These are phyloP conservation scores for Ophiocordyceps australis DNA, from an alignment of 2,329 filamentous ascomycete genomes.

Conservation along the genomic window DNA sequence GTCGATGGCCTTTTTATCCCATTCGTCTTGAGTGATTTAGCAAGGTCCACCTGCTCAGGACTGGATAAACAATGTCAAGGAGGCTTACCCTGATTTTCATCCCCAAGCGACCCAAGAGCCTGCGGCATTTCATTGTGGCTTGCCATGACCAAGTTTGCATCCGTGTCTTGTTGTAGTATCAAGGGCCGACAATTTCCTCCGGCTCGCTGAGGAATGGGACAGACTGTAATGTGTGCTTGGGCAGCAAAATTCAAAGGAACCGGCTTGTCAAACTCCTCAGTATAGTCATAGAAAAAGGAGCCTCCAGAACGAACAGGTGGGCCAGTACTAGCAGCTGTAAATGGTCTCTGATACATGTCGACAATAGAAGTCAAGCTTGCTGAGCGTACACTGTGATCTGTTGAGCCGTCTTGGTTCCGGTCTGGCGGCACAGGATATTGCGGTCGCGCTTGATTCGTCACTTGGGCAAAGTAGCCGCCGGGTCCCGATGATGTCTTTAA, in stretches of 20 bases:
- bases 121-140: too few relatives aligned
- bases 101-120: too few relatives aligned
- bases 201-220: constrained; percentile 12
- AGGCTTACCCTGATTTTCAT: too few relatives aligned
- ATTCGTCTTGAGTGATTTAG: constrained; percentile 9
- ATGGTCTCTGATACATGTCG: constrained; percentile 23
- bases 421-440: too few relatives aligned
- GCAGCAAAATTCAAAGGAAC: constrained; percentile 4
- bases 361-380: constrained; percentile 30
- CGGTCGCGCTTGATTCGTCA: too few relatives aligned
- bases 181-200: constrained; percentile 8
- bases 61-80: too few relatives aligned
- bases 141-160: too few relatives aligned
- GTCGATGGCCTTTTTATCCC: too few relatives aligned
- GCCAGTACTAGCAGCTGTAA: constrained; percentile 8
- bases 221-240: constrained; percentile 8
- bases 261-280: constrained; percentile 26
- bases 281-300: constrained; percentile 34
- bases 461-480: too few relatives aligned
- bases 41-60: constrained; percentile 7
- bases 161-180: constrained; percentile 8
- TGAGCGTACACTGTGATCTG: constrained; percentile 20
- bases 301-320: constrained; percentile 11
- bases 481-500: constrained; percentile 10
- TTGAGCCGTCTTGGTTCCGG: constrained; percentile 15